Base-by-base conservation (phyloP, 2,329 filamentous ascomycete species). In the Epicoccum nigrum region DNA sequence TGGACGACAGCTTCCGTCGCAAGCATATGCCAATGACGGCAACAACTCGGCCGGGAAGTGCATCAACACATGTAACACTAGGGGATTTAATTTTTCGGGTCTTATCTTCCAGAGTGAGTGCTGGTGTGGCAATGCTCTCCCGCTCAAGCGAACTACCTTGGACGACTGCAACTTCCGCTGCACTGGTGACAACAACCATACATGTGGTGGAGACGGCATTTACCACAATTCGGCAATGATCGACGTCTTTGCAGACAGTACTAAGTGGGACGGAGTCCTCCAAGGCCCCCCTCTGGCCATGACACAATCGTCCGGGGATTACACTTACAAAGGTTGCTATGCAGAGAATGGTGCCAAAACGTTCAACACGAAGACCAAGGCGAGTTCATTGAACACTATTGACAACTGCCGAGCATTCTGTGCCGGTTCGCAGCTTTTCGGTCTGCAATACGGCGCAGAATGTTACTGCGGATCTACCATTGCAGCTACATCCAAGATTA, bases 171-270 rank as follows among this genome's bases (percentile, higher is more conserved):
- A 81, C 67, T 83, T 74, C 49, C 64, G 75, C 30, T 85, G 83
- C 54, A 59, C 70, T 0, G 82, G 81, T 1, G 75, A 79, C 34
- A 50, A 77, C 21, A 76, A 77, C 51, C 73, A 83, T 59, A 74
- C 78, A 13, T 85, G 83, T 35, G 82, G 83, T 40, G 82, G 82
- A 2, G 78, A 82, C 40, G 80, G 76, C 8, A 60, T 70, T 11
- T 60, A 70, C 7, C 56, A 67, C 70, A 70, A 58, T 25, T n/a
- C 7, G 72, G 74, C 25, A 51, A 74, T 6, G 80, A 75, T 65
- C 74, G 84, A 64, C 12, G 45, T 83, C 77, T 67, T 57, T 42
- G 61, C 20, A 54, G 60, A 61, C 37, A 45, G 39, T 1, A 51
- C 41, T 0, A 54, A 50, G 13, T 69, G 66, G 48, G 44, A 61